Conservation (phyloP, 2,329 filamentous ascomycete genomes). For the Pestalotiopsis sp. region DNA sequence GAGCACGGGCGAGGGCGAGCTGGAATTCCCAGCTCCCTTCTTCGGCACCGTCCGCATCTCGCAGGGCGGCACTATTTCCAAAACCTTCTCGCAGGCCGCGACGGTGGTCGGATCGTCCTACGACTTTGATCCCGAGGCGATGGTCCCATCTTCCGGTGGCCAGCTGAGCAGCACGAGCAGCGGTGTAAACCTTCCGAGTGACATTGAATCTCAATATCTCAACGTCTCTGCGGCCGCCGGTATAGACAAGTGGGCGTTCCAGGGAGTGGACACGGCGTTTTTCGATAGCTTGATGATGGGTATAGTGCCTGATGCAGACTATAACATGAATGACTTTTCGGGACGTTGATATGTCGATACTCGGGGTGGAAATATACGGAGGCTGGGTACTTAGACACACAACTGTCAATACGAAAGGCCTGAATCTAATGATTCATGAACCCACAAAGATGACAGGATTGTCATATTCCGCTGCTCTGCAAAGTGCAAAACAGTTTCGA, state of each 20-base stretch:
- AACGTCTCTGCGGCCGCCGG: neutral
- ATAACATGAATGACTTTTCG: neutral
- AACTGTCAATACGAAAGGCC: neutral
- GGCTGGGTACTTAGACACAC: neutral
- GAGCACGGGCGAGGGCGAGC: neutral
- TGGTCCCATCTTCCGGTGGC: neutral
- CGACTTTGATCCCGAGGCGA: neutral
- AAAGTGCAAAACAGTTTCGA: too few relatives aligned
- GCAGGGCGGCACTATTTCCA: conserved; percentile 21
- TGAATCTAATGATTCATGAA: too few relatives aligned
- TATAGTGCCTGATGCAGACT: neutral
- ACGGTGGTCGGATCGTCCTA: neutral
- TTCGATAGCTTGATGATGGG: conserved; percentile 12
- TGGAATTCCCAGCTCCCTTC: conserved; percentile 17
- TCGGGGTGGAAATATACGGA: too few relatives aligned
- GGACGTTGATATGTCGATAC: neutral
- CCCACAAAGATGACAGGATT: too few relatives aligned
- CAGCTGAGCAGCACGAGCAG: neutral
- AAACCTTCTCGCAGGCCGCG: conserved; percentile 13
- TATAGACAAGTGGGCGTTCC: conserved; percentile 13
- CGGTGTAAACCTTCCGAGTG: neutral
- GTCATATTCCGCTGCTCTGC: too few relatives aligned
- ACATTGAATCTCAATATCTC: neutral
- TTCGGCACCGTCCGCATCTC: conserved; percentile 34
- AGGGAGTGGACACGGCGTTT: conserved; percentile 14